Evolutionary conservation across 805 yeast genomes (phyloP), one percentile per base, ranked within the genome.

Genomic region (Grigorovia jiainica): DNA sequence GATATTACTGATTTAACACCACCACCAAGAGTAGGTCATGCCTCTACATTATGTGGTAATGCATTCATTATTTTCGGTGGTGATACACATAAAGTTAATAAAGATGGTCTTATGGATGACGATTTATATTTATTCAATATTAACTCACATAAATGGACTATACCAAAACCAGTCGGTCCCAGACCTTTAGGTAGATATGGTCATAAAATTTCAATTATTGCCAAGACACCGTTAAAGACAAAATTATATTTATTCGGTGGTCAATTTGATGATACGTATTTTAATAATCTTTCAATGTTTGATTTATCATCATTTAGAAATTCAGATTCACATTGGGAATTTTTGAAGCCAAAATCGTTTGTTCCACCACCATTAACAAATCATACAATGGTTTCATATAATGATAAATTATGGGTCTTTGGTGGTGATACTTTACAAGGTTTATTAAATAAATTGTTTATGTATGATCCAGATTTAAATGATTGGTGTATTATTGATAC

Each of bases 51-150:
- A 27, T 81, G 95, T 46, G 98, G 97, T 11, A 90, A 89, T 57
- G 97, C 97, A 1, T 92, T 82, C 55, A 87, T 92, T 36, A 77
- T 92, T 11, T 90, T 86, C 63, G 98, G 97, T 29, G 99, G 99
- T 54, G 98, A 92, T 59, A 92, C 97, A 1, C 83, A 79, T 32
- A 74, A 75, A 50, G 82, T 79, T 39, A 81, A 87, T 29, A 87
- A 82, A 55, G 74, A 73, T 38, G 87, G 87, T 5, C 78, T 76
- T 43, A 79, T 94, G 49, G 99, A 92, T 64, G 89, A 90, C 63
- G 86, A 84, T 57, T 68, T 92, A 46, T 92, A 92, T 61, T 72
- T 92, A 53, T 82, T 92, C 67, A 83, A 84, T 61, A 81, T 83
- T 47, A 78, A 81, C 39, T 77, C 89, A 1, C 68, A 76, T 47